A percentile compares a stretch with the other conserved stretches of the same genome.
phyloP scores from a whole-genome alignment of 2,329 filamentous ascomycete genomes.

The Colletotrichum caudatum region DNA sequence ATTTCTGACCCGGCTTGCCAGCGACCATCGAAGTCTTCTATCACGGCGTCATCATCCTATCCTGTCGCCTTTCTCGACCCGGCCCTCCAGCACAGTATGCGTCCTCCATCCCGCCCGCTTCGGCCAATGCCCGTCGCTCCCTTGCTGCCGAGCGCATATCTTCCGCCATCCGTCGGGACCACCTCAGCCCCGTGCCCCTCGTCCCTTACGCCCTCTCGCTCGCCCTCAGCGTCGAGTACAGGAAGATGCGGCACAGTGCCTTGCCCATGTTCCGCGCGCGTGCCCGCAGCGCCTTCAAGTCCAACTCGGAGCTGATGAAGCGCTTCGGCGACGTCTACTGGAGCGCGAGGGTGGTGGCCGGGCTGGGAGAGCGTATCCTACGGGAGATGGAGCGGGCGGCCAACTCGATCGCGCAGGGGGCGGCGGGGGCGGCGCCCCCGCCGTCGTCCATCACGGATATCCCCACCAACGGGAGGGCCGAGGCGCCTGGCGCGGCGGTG shows the following conservation, averaged over 20 bases:
- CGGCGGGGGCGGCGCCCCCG: conserved; percentile 20
- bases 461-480: neutral
- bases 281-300: conserved; percentile 66
- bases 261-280: conserved; percentile 69
- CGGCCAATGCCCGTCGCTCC: conserved; percentile 67
- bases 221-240: conserved; percentile 71
- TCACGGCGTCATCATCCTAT: conserved; percentile 72
- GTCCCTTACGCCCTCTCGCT: conserved; percentile 72
- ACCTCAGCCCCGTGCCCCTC: conserved; percentile 66
- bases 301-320: conserved; percentile 65
- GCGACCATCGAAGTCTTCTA: conserved; percentile 73
- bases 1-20: conserved; percentile 48
- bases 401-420: conserved; percentile 52
- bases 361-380: conserved; percentile 66
- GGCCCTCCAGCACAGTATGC: conserved; percentile 54
- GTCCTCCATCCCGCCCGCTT: conserved; percentile 58
- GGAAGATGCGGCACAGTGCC: conserved; percentile 72
- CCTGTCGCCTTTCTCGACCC: conserved; percentile 65
- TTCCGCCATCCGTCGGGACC: conserved; percentile 64
- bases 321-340: conserved; percentile 69
- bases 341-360: conserved; percentile 66
- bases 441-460: conserved; percentile 22
- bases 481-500: conserved; percentile 1
- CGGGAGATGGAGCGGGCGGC: conserved; percentile 68
- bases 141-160: conserved; percentile 69